Conservation (phyloP, 2,329 filamentous ascomycete species). For the Daldinia sp. region DNA sequence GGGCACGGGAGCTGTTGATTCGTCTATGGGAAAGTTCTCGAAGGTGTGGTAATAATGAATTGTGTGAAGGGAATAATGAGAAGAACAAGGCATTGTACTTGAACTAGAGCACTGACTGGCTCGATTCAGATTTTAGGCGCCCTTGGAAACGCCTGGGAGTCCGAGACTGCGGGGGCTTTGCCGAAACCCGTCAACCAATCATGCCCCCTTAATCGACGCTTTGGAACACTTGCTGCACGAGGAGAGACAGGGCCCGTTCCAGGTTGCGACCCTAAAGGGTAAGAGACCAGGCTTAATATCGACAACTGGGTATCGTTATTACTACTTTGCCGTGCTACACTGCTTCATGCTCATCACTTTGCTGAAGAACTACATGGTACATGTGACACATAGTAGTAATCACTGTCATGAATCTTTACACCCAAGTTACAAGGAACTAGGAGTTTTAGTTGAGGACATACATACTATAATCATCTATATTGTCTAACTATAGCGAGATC, state of each 20-base stretch:
- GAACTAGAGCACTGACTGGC: slow-evolving; percentile 28
- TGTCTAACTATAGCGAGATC: neutral
- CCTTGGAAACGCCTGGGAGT: slow-evolving; percentile 56
- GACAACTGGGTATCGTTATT: neutral
- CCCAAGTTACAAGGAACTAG: neutral
- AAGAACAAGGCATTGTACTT: slow-evolving; percentile 15
- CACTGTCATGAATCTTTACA: neutral
- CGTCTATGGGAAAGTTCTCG: slow-evolving; percentile 33
- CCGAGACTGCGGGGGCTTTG: slow-evolving; percentile 50
- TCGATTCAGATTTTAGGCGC: slow-evolving; percentile 54
- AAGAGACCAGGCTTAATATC: slow-evolving; percentile 15
- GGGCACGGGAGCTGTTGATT: slow-evolving; percentile 17
- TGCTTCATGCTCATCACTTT: neutral
- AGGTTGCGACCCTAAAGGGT: slow-evolving; percentile 43
- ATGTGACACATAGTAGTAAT: neutral
- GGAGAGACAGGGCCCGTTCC: slow-evolving; percentile 49
- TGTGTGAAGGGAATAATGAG: slow-evolving; percentile 13
- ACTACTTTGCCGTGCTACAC: slow-evolving; percentile 7
- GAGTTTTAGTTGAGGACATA: neutral
- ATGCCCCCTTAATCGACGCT: slow-evolving; percentile 45
- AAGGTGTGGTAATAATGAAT: slow-evolving; percentile 28
- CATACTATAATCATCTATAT: slow-evolving; percentile 2
- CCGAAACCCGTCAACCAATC: slow-evolving; percentile 55
- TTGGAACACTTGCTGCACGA: slow-evolving; percentile 60
- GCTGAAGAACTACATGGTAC: neutral